Evolutionary conservation across 2,329 filamentous ascomycete species (phyloP), one percentile per base, ranked within the genome.

Genomic region (Chrysosphaeria jannelii): DNA sequence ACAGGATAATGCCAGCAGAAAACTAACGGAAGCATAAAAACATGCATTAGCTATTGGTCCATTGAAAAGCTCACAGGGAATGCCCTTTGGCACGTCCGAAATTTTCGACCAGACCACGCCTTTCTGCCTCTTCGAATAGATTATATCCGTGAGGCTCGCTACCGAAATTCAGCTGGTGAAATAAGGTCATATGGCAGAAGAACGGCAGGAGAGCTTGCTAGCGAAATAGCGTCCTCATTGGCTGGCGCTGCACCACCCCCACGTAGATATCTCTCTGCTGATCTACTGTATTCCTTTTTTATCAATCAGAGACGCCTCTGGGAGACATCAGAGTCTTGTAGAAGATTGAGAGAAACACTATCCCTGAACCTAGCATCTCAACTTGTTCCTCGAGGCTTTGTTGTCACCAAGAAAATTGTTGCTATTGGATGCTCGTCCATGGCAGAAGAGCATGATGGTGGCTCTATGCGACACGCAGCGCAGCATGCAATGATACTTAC

Each of bases 401-500:
- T 20, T 2, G 13, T 26, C 2, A 21, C 32, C 8, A 26, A 23
- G 23, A 29, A 28, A 11, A 21, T 33, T 11, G 30, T 33, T 10
- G 29, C 29, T 5, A 30, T 33, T 23, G 28, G 29, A 6, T 29
- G 29, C 17, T 29, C 23, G 8, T 27, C 27, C 18, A 25, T 33
- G 20, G 13, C 22, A 8, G 27, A 28, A 13, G 28, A 27, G 14
- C 19, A 17, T 5, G 23, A 19, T 9, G 20, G 22, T 21, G 20
- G 20, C 13, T 12, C 19, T 10, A 14, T 20, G 10, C 27, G 29
- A 6, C 23, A 27, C 13, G 25, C 27, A 2, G 22, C 24, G 10
- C 31, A 33, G 25, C 31, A 33, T 16, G 30, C 31, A 10, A 25
- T 33, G 30, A n/a, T 28, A 8, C 21, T 33, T 15, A 32, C 30